These are phyloP conservation scores for Handroanthus guayacan DNA, from an alignment of 257 asterid genomes.

Conservation along the genomic window DNA sequence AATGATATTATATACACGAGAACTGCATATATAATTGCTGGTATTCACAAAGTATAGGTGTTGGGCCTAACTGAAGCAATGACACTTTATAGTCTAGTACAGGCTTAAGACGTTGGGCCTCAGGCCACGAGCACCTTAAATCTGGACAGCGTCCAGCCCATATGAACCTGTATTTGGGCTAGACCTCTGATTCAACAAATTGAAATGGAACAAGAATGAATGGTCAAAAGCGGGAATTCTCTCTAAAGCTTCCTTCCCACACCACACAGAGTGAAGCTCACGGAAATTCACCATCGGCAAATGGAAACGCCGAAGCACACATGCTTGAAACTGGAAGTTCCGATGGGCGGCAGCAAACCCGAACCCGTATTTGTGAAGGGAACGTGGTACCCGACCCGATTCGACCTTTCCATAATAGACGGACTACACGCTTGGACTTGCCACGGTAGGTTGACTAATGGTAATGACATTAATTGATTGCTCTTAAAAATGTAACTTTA, in stretches of 20 bases:
- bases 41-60: too few relatives aligned
- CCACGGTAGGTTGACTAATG: slow-evolving; percentile 52
- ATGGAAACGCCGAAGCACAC: slow-evolving; percentile 65
- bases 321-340: slow-evolving; percentile 71
- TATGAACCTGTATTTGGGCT: too few relatives aligned
- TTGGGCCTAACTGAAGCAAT: too few relatives aligned
- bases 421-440: slow-evolving; percentile 83
- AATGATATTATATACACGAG: too few relatives aligned
- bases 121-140: too few relatives aligned
- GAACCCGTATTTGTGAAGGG: slow-evolving; percentile 86
- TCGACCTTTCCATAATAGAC: slow-evolving; percentile 73
- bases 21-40: too few relatives aligned
- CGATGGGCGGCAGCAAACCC: slow-evolving; percentile 35
- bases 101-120: too few relatives aligned
- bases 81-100: too few relatives aligned
- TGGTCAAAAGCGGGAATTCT: slow-evolving; percentile 37
- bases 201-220: neutral
- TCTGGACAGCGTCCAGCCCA: too few relatives aligned
- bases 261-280: slow-evolving; percentile 14
- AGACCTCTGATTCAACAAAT: neutral
- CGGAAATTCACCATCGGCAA: neutral
- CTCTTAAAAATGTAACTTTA: neutral
- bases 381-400: slow-evolving; percentile 74
- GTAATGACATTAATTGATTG: neutral
- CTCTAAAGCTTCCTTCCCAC: slow-evolving; percentile 39